Percentiles rank a stretch among this genome's conserved stretches.
These are phyloP conservation scores for Ceratobasidium sp. DNA, from an alignment of 1,284 basidiomycete species.

Conservation along the genomic window DNA sequence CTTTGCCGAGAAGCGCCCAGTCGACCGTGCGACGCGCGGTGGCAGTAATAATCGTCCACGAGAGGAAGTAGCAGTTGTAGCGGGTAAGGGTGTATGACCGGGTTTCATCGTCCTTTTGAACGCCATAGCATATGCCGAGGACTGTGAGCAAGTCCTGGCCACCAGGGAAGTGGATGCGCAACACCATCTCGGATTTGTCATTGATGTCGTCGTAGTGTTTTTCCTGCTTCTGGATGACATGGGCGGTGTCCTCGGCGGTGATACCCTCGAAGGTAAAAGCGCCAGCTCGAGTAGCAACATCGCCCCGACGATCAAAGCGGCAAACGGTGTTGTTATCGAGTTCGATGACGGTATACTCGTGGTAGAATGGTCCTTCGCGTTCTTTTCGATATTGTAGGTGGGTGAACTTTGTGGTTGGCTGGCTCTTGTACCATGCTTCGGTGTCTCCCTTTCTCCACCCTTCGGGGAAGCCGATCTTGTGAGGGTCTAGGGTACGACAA, in stretches of 20 bases:
- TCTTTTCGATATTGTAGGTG: constrained; percentile 41
- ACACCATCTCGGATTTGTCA: constrained; percentile 7
- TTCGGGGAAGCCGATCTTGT: constrained; percentile 31
- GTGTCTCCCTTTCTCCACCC: constrained; percentile 32
- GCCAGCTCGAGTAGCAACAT: neutral
- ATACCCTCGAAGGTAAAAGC: constrained; percentile 13
- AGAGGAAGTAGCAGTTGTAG: constrained; percentile 44
- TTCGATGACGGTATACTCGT: constrained; percentile 29
- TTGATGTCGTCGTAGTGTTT: neutral
- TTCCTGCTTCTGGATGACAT: constrained; percentile 22
- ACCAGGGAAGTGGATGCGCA: constrained; percentile 14
- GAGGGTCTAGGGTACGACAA: constrained; percentile 10
- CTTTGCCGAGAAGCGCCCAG: constrained; percentile 20
- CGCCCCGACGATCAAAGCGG: constrained; percentile 41
- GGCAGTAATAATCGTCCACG: constrained; percentile 25
- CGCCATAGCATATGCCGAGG: constrained; percentile 26
- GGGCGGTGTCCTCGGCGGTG: constrained; percentile 33
- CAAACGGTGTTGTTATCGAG: constrained; percentile 27
- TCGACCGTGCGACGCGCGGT: constrained; percentile 6
- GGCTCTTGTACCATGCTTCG: constrained; percentile 30
- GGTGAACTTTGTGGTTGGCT: constrained; percentile 31
- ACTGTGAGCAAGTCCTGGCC: constrained; percentile 24
- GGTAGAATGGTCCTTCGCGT: constrained; percentile 21
- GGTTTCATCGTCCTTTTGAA: constrained; percentile 15
- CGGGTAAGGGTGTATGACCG: constrained; percentile 19